Percentiles rank a stretch among this genome's conserved stretches.
Evolutionary conservation across 768 basidiomycete species (phyloP).

Genomic region (Kwoniella bestiolae): DNA sequence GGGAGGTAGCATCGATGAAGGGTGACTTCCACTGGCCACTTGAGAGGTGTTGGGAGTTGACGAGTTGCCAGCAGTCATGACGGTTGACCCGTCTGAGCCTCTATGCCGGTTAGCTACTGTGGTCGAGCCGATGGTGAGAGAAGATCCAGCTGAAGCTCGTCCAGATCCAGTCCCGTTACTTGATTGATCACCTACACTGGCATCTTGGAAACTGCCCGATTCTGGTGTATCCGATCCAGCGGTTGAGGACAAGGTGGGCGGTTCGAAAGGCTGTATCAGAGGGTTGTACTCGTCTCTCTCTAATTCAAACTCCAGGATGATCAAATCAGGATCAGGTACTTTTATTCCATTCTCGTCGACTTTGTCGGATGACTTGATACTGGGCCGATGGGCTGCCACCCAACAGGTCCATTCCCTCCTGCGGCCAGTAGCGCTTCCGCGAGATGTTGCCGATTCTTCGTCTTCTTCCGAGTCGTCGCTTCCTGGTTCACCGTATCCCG

Average conservation of each 20-base stretch:
- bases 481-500: conserved; percentile 73
- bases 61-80: conserved; percentile 12
- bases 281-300: conserved; percentile 74
- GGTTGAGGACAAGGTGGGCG: conserved; percentile 5
- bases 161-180: conserved; percentile 13
- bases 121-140: conserved; percentile 30
- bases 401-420: conserved; percentile 57
- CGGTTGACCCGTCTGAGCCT: conserved; percentile 12
- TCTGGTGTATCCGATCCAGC: conserved; percentile 36
- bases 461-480: conserved; percentile 52
- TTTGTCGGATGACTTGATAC: conserved; percentile 43
- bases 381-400: conserved; percentile 56
- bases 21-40: conserved; percentile 2
- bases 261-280: conserved; percentile 63
- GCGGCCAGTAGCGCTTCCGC: conserved; percentile 19
- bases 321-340: conserved; percentile 58
- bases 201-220: conserved; percentile 30
- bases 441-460: conserved; percentile 16
- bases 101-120: conserved; percentile 6
- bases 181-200: conserved; percentile 23
- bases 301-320: conserved; percentile 80
- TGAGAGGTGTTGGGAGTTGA: conserved; percentile 17
- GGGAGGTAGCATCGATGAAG: conserved; percentile 12
- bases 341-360: conserved; percentile 62
- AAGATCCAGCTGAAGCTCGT: conserved; percentile 27